Base-by-base conservation (phyloP, 495 filamentous ascomycete genomes). In the Xylaria acuta region DNA sequence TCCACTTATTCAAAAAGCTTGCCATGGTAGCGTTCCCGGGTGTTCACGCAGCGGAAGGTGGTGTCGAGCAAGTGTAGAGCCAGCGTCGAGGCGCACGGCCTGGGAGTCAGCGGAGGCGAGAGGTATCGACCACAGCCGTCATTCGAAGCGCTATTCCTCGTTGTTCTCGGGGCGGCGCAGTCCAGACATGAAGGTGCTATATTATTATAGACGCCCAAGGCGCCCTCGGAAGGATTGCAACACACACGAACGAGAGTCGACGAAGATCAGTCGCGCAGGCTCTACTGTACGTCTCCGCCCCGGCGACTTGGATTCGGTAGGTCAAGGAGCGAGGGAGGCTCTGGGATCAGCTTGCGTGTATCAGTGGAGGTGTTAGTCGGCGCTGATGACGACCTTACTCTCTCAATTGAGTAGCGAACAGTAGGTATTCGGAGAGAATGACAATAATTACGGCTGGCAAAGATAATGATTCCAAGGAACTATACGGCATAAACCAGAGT, bases 1-100 rank as follows among this genome's bases (percentile, higher is more conserved):
- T 85, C 70, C 83, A 79, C 72, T 82, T 84, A 41, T 79, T 80
- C 49, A 85, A 78, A 71, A 85, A 84, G 75, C 83, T 82, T 75
- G 82, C 81, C 83, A 85, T 85, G 74, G 54, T 70, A 22, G 62
- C 25, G 36, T 41, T 36, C 41, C 65, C 18, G 38, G 64, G 45
- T 66, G 59, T 71, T 76, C 49, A 71, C 27, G 67, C 74, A 62
- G 60, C 62, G 25, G 32, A 47, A 53, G 70, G 16, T 3, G 47
- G 41, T 34, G 32, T 49, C 64, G 45, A 25, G 30, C 53, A 43
- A 62, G 25, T 25, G 51, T 69, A 71, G 69, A 67, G 76, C 76
- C 76, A 76, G 77, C 74, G 73, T 76, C 74, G 32, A 64, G 66
- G 69, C 77, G 73, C 76, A 60, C 49, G 53, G 76, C 75, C 77